Base-by-base conservation (phyloP, 2,329 filamentous ascomycete genomes). In the Alternaria conjuncta region DNA sequence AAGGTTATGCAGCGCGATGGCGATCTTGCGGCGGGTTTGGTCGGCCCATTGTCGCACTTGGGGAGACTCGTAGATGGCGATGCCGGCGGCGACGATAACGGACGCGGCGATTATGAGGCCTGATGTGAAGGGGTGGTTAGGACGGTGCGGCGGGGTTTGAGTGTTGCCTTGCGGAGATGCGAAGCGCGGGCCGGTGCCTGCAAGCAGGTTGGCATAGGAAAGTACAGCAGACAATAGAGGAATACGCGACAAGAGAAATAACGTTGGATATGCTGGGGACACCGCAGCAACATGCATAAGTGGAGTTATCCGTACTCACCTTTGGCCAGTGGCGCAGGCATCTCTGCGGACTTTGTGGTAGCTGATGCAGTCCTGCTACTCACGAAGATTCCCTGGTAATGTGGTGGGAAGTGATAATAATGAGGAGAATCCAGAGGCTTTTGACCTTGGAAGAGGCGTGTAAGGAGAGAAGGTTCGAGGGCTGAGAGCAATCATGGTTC, bases 31-130 rank as follows among this genome's bases (percentile, higher is more conserved):
- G 49, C 88, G 86, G 59, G 86, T 87, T 60, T 86, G 83, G 60
- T 88, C 84, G 57, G 90, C 79, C 88, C 88, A 90, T 84, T 85
- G 82, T 76, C 87, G 83, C 62, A 90, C 83, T 73, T 89, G 85
- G 1, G 88, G 88, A 44, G 86, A 89, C 75, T 90, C 86, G 77
- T 89, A 89, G 49, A 89, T 84, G 56, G 88, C 88, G 55, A 89
- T 84, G 12, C 87, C 86, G 18, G 88, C 87, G 64, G 88, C 88
- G 56, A 89, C 84, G 60, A 90, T 81, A 44, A 90, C 83, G 46
- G 86, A 86, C 66, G 88, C 84, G 51, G 86, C 87, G 69, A 90
- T 85, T 66, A 90, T 86, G 67, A 89, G 84, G 73, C 88, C 88
- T 90, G 76, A 71, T 47, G 64, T 58, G 61, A 73, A 60, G 32